These are phyloP conservation scores for Parachaetomium inaequale DNA, from an alignment of 495 filamentous ascomycete species.

Conservation along the genomic window DNA sequence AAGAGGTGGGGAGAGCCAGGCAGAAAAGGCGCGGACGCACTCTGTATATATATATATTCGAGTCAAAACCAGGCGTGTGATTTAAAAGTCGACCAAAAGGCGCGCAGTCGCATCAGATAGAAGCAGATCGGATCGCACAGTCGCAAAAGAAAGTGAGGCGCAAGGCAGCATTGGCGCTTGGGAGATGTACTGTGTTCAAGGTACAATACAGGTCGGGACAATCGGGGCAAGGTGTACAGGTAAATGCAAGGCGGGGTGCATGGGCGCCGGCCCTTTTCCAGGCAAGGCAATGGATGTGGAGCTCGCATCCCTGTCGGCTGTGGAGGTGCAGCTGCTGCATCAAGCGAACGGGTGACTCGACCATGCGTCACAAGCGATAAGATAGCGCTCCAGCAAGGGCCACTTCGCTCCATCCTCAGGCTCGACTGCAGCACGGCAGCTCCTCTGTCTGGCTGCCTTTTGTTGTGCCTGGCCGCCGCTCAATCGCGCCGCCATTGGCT, in stretches of 20 bases:
- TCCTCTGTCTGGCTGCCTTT: slow-evolving; percentile 10
- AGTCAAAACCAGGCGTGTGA: background rate
- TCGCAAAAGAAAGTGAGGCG: slow-evolving; percentile 24
- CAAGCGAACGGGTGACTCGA: slow-evolving; percentile 12
- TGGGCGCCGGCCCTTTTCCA: slow-evolving; percentile 7
- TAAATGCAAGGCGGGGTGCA: slow-evolving; percentile 10
- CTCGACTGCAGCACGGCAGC: slow-evolving; percentile 10
- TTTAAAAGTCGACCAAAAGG: background rate
- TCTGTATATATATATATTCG: slow-evolving; percentile 12
- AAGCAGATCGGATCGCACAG: slow-evolving; percentile 9
- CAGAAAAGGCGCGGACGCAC: slow-evolving; percentile 17
- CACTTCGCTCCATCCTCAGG: background rate
- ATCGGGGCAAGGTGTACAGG: slow-evolving; percentile 13
- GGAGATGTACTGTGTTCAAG: slow-evolving; percentile 5
- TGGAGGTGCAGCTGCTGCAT: background rate
- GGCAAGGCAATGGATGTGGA: slow-evolving; percentile 13
- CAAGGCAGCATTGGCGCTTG: slow-evolving; percentile 16
- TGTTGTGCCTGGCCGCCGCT: slow-evolving; percentile 20
- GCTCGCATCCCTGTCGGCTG: slow-evolving; percentile 16
- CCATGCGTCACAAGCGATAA: background rate
- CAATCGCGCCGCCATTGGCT: slow-evolving; percentile 24
- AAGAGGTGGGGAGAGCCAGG: background rate
- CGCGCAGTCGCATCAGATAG: slow-evolving; percentile 14
- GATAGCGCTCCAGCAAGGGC: background rate
- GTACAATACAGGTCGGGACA: slow-evolving; percentile 1